Evolutionary conservation across 164 flowering plant species (phyloP).

Genomic region (Cinnamomum chago): DNA sequence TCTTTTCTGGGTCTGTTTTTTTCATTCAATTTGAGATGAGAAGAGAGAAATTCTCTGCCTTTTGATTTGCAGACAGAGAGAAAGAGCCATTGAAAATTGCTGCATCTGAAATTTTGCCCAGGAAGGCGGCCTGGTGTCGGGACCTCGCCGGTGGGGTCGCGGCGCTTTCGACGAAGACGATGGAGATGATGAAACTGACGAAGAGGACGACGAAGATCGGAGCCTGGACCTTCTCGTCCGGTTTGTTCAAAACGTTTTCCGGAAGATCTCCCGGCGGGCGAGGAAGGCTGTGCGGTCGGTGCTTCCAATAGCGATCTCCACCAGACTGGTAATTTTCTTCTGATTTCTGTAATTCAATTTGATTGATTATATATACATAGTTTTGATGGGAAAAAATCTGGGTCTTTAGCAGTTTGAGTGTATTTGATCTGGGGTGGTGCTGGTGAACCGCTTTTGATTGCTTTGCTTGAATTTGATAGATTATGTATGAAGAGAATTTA

Average conservation of each 20-base stretch:
- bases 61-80: constrained; percentile 10
- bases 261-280: constrained; percentile 65
- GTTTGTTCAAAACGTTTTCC: constrained; percentile 71
- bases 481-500: too few relatives aligned
- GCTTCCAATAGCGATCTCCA: constrained; percentile 58
- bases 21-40: not conserved
- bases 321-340: constrained; percentile 45
- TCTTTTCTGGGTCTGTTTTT: not conserved
- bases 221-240: constrained; percentile 73
- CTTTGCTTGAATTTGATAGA: too few relatives aligned
- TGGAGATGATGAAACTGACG: constrained; percentile 52
- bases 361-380: not conserved
- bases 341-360: not conserved
- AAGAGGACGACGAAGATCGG: constrained; percentile 66
- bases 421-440: too few relatives aligned
- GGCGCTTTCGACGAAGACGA: constrained; percentile 26
- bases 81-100: constrained; percentile 3
- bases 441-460: too few relatives aligned
- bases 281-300: constrained; percentile 80
- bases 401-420: too few relatives aligned
- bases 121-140: constrained; percentile 31
- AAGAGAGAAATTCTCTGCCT: not conserved
- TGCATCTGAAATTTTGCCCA: constrained; percentile 21
- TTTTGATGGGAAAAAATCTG: too few relatives aligned
- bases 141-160: constrained; percentile 40